Percentiles rank a stretch among this genome's conserved stretches.
Conservation (phyloP, 192 early-diverging fungal species). For the Coemansia sp. region DNA sequence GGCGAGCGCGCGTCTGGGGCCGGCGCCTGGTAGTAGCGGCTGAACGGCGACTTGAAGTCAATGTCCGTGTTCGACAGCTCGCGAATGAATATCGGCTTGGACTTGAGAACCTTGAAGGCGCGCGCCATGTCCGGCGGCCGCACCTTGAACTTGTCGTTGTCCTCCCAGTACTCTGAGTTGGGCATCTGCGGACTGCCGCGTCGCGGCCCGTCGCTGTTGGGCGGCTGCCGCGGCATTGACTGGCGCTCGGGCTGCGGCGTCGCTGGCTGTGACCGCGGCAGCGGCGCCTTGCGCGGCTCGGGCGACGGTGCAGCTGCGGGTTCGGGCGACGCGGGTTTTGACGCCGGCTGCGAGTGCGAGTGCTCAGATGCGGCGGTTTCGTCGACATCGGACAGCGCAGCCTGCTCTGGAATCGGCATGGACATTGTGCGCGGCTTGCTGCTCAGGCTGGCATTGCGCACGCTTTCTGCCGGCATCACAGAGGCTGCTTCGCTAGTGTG, state of each 20-base stretch:
- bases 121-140: slow-evolving; percentile 45
- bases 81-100: slow-evolving; percentile 45
- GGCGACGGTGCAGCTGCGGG: not conserved
- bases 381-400: not conserved
- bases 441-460: not conserved
- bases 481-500: slow-evolving; percentile 38
- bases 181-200: slow-evolving; percentile 2
- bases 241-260: slow-evolving; percentile 7
- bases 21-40: slow-evolving; percentile 10
- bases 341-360: not conserved
- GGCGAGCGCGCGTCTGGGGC: not conserved
- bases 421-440: slow-evolving; percentile 11
- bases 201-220: slow-evolving; percentile 15
- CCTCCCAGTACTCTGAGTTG: slow-evolving; percentile 47
- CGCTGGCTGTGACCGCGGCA: slow-evolving; percentile 7
- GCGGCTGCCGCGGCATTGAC: not conserved
- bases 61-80: slow-evolving; percentile 47
- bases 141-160: slow-evolving; percentile 43
- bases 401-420: slow-evolving; percentile 4
- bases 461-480: slow-evolving; percentile 33
- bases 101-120: slow-evolving; percentile 51
- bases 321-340: not conserved
- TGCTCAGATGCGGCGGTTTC: not conserved
- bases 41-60: slow-evolving; percentile 50
- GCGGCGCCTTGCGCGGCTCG: not conserved